Base-by-base conservation (phyloP, 2,329 filamentous ascomycete species). In the Aspergillus fumigatus region DNA sequence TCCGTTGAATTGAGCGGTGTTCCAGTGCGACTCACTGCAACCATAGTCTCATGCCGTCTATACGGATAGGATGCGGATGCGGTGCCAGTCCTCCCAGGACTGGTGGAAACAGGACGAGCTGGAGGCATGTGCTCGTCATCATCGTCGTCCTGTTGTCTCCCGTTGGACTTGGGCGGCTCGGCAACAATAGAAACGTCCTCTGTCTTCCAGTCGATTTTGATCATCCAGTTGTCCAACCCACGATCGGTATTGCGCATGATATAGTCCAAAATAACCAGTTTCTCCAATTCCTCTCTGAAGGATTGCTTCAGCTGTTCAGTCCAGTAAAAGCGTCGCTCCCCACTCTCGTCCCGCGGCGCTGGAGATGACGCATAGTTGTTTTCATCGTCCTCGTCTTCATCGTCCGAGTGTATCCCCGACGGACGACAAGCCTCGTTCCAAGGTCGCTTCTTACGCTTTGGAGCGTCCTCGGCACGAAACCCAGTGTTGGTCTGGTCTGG, bases 211-310 rank as follows among this genome's bases (percentile, higher is more conserved):
- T 99, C 92, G 32, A 99, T 90, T 73, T 91, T 94, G 70, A 99
- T 92, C 94, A 99, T 99, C 94, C 94, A 99, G 67, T 99, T 99
- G 72, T 99, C 94, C 55, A 97, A 80, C 1, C 94, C 94, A 75
- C 94, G 85, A 72, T 99, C 94, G 1, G 94, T 99, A 70, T 99
- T 99, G 56, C 94, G 86, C 94, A 99, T 99, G 61, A 99, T 96
- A 72, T 99, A 99, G 75, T 99, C 94, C 62, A 99, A 75, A 67
- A 99, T 96, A 23, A 99, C 95, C 7, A 99, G 80, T 74, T 97
- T 97, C 76, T 99, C 94, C 50, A 99, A 81, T 75, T 97, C 90
- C 73, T 99, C 94, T 40, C 94, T 82, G 71, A 99, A 96, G 0
- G 90, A 89, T 72, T 96, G 90, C 70, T 97, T 95, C 48, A 99